Percentiles rank a stretch among this genome's conserved stretches.
Evolutionary conservation across 129 eudicot species (phyloP).

Genomic region (Flaveria linearis): DNA sequence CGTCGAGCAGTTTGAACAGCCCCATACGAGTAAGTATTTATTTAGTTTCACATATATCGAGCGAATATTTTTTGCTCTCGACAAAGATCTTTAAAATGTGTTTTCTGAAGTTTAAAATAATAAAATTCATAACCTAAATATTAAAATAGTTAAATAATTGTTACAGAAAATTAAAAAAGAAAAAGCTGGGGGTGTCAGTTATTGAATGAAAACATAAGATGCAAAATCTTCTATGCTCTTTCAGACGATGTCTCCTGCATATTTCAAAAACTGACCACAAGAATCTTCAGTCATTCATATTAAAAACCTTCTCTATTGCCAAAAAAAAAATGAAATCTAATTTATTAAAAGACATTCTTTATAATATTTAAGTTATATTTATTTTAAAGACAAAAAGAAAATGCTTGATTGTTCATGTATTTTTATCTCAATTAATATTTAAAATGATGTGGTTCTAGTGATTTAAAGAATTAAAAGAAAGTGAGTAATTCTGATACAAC

Average conservation of each 20-base stretch:
- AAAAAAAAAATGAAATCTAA: too few relatives aligned
- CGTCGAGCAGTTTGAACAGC: too few relatives aligned
- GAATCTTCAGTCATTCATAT: slow-evolving; percentile 36
- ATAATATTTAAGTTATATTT: neutral
- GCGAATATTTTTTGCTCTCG: slow-evolving; percentile 20
- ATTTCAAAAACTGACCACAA: slow-evolving; percentile 25
- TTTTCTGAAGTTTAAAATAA: slow-evolving; percentile 19
- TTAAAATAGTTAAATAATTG: neutral
- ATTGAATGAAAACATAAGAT: slow-evolving; percentile 36
- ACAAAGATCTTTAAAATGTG: slow-evolving; percentile 28
- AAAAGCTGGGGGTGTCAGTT: slow-evolving; percentile 34
- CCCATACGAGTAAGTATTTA: neutral
- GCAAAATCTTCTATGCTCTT: slow-evolving; percentile 33
- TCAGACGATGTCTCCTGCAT: slow-evolving; percentile 38
- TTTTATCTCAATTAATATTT: neutral
- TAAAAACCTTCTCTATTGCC: neutral
- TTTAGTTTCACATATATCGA: slow-evolving; percentile 18
- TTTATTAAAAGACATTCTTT: neutral
- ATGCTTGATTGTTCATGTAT: neutral
- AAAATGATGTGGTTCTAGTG: neutral
- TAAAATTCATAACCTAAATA: neutral
- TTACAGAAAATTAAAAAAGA: neutral
- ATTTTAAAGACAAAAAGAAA: neutral
- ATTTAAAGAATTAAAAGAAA: neutral
- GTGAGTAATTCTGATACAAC: too few relatives aligned